Evolutionary conservation across 495 filamentous ascomycete species (phyloP).

Genomic region (Hyaloscypha bicolor): DNA sequence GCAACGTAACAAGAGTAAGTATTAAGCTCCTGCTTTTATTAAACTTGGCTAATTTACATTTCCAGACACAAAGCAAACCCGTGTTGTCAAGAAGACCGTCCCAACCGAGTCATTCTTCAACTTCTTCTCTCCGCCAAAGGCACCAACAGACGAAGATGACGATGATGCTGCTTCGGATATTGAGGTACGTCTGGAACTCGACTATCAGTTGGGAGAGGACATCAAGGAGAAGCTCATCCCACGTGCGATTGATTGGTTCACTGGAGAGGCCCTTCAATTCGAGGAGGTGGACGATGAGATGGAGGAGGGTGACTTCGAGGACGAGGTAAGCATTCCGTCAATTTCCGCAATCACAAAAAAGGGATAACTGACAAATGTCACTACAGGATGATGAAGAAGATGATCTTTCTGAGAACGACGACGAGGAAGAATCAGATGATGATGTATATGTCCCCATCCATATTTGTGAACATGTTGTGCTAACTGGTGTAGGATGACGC

Average conservation of each 20-base stretch:
- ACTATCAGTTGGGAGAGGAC: conserved; percentile 98
- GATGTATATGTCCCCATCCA: conserved; percentile 64
- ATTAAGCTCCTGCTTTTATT: not conserved
- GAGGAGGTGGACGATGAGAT: conserved; percentile 91
- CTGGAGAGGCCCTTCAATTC: conserved; percentile 95
- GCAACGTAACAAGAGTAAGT: conserved; percentile 98
- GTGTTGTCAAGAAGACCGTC: conserved; percentile 97
- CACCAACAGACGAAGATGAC: conserved; percentile 72
- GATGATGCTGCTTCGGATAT: conserved; percentile 87
- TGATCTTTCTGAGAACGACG: conserved; percentile 79
- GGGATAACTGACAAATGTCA: not conserved
- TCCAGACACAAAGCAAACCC: conserved; percentile 96
- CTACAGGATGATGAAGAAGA: conserved; percentile 85
- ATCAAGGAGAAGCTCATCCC: conserved; percentile 99
- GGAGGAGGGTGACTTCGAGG: conserved; percentile 80
- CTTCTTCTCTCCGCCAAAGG: conserved; percentile 96
- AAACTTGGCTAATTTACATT: conserved; percentile 2
- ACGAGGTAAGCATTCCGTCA: conserved; percentile 53
- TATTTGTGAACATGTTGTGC: not conserved
- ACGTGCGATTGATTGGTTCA: conserved; percentile 99
- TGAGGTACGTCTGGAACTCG: conserved; percentile 96
- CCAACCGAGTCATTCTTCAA: conserved; percentile 99
- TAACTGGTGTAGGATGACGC: conserved; percentile 75
- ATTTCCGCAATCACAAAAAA: not conserved
- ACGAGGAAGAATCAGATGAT: conserved; percentile 89